A percentile compares a stretch with the other conserved stretches of the same genome.
Evolutionary conservation across 1,284 basidiomycete species (phyloP).

Genomic region (Rhodotorula sp.): DNA sequence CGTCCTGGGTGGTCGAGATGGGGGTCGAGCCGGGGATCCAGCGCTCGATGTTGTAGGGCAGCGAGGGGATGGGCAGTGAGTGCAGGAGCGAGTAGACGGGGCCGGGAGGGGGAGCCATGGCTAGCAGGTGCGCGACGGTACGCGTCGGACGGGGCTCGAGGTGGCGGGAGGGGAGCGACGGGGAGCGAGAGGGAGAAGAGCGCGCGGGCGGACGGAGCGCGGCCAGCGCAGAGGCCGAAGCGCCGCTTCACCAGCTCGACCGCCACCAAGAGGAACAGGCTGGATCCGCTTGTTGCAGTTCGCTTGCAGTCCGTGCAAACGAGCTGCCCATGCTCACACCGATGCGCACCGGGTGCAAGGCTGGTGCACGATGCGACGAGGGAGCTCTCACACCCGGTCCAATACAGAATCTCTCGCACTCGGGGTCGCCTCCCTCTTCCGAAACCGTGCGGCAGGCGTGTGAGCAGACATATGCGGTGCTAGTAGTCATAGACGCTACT

Average conservation of each 20-base stretch:
- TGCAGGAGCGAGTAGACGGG: constrained; percentile 57
- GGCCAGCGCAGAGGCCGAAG: background rate
- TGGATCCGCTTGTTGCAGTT: too few species aligned
- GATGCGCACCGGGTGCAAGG: too few species aligned
- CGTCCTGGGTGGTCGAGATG: constrained; percentile 73
- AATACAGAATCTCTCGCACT: too few species aligned
- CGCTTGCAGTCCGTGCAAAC: too few species aligned
- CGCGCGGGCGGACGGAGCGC: background rate
- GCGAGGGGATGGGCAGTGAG: constrained; percentile 59
- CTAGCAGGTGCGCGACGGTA: background rate
- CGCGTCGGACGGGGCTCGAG: background rate
- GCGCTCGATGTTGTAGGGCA: constrained; percentile 63
- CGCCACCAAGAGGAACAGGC: too few species aligned
- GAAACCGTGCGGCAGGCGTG: too few species aligned
- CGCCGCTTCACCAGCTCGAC: background rate
- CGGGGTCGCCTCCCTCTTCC: too few species aligned
- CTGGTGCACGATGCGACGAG: too few species aligned
- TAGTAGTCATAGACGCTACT: too few species aligned
- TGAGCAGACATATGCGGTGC: too few species aligned
- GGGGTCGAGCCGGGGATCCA: constrained; percentile 76
- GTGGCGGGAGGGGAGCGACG: background rate
- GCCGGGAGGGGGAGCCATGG: constrained; percentile 10
- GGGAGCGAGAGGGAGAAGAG: background rate
- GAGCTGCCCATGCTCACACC: too few species aligned
- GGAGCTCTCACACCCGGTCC: too few species aligned